Base-by-base conservation (phyloP, 805 yeast genomes). In the Dipodascus geniculatus region DNA sequence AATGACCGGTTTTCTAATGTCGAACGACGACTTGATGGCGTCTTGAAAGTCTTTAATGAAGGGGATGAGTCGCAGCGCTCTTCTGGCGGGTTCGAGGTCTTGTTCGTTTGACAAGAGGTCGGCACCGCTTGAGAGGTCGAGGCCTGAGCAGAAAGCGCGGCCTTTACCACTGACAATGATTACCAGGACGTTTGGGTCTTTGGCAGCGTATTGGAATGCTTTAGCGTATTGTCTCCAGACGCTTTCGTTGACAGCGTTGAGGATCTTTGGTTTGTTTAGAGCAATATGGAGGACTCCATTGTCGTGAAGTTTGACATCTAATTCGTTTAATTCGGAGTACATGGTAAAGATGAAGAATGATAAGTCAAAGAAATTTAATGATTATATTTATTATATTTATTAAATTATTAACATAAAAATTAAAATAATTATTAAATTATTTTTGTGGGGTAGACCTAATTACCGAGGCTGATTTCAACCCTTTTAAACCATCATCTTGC, bases 121-220 rank as follows among this genome's bases (percentile, higher is more conserved):
- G 35, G 64, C 62, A 47, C 57, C 56, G 2, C 59, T 54, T 19
- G 57, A 73, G 61, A 85, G 64, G 63, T 86, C 83, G 57, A 85
- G 71, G 0, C 95, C 95, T 2, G 87, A 72, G 23, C 81, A 71
- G 61, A 86, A 82, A 14, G 71, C 72, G 1, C 82, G 73, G 6
- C 84, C 84, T 1, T 63, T 69, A 0, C 83, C 81, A 0, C 81
- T 75, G 0, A 85, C 69, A 4, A 86, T 73, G 28, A 83, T 77
- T 6, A 74, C 79, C 22, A 78, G 75, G 23, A 81, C 75, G 1
- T 67, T 68, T 2, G 74, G 66, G 49, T 73, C 75, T 2, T 57
- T 51, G 49, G 77, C 80, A 22, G 85, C 69, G 47, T 60, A 57
- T 19, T 65, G 60, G 55, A 85, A 71, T 6, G 83, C 67, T 2